Base-by-base conservation (phyloP, 108 stramenopile species). In the Cyclostephanos tholiformis region DNA sequence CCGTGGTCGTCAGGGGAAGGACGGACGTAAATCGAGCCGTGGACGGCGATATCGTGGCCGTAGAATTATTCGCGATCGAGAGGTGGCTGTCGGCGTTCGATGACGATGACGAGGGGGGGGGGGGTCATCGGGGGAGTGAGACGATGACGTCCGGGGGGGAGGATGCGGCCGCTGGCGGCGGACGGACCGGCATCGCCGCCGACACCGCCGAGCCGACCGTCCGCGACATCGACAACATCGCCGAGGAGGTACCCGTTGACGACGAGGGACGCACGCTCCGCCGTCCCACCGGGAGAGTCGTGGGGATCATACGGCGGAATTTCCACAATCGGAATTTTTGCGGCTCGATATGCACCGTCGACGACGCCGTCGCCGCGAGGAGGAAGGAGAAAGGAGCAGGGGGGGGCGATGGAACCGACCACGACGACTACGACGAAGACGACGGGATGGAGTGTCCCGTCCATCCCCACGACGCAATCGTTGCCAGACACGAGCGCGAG, bases 31-130 rank as follows among this genome's bases (percentile, higher is more conserved):
- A 99, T 82, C 85, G 99, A 49, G 97, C 97, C 0, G 82, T 98
- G 23, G 97, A 98, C 67, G 99, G 98, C 2, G 99, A 99, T 72
- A 69, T 96, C 14, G 99, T 99, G 20, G 97, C 96, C 6, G 79
- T 99, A 55, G 89, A 89, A 38, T 68, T 95, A 48, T 75, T 88
- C 61, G 63, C 86, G 11, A 51, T 92, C 22, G 79, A 81, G 22
- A 55, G 84, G 55, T 95, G 94, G 94, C 36, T 89, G 16, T 55
- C 53, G 30, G 13, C 59, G 32, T 0, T 14, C 10, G 23, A 26
- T 1, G 23, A 55, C 13, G 27, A 26, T 23, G 9, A 55, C 53
- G 30, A 38, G 0, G 16, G 35, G 6, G 52, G 65, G 10, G 46
- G 23, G 23, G 60, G 48, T 0, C 50, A 50, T 26, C 68, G 73